Percentiles rank a stretch among this genome's conserved stretches.
phyloP scores from a whole-genome alignment of 2,329 filamentous ascomycete species.

The Pseudogymnoascus sp. region DNA sequence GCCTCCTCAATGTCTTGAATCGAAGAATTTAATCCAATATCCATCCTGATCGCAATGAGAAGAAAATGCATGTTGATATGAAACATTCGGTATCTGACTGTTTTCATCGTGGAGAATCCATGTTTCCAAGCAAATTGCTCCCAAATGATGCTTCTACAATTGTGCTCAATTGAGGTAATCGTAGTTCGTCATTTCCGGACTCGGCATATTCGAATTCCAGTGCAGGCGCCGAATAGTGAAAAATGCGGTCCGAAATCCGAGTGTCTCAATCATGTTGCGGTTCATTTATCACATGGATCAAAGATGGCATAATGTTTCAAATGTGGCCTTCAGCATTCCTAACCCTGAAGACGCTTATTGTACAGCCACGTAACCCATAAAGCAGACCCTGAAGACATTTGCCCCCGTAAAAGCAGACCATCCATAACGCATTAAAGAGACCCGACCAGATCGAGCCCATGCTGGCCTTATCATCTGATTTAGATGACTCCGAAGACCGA shows the following conservation, averaged over 20 bases:
- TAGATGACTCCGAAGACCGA: slow-evolving; percentile 38
- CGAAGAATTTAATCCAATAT: neutral
- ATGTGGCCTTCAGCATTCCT: slow-evolving; percentile 26
- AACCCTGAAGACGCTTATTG: slow-evolving; percentile 43
- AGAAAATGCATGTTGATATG: neutral
- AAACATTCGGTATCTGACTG: neutral
- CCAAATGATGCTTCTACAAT: neutral
- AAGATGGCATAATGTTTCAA: slow-evolving; percentile 5
- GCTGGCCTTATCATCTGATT: slow-evolving; percentile 22
- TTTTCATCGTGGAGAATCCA: neutral
- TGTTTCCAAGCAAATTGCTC: neutral
- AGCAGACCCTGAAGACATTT: slow-evolving; percentile 61
- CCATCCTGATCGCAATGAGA: neutral
- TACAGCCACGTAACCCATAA: slow-evolving; percentile 64
- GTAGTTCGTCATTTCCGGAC: neutral
- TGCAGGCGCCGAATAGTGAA: neutral
- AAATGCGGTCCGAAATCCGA: neutral
- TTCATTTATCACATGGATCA: neutral
- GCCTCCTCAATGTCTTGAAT: neutral
- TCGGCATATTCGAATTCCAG: neutral
- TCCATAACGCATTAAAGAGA: slow-evolving; percentile 64
- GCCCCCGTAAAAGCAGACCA: slow-evolving; percentile 56
- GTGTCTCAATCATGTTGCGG: neutral
- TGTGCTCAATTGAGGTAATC: neutral
- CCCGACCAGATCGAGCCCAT: slow-evolving; percentile 24